Evolutionary conservation across 345 rosid genomes (phyloP).

Genomic region (Combretum micranthum): DNA sequence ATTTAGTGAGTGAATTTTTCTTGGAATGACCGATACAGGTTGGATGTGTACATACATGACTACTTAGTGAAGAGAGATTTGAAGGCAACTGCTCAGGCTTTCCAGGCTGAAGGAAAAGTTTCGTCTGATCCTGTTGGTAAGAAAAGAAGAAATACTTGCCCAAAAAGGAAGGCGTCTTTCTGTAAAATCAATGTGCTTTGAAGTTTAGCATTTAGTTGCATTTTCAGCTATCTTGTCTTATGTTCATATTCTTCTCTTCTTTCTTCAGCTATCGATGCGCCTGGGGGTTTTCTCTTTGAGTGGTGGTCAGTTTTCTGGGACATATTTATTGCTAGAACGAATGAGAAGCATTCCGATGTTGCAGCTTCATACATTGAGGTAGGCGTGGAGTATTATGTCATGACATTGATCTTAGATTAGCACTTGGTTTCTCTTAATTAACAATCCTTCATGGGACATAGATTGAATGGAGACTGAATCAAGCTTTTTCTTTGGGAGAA

Average conservation of each 20-base stretch:
- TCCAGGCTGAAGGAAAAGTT: slow-evolving; percentile 95
- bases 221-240: neutral
- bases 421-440: too few relatives aligned
- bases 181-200: neutral
- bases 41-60: slow-evolving; percentile 97
- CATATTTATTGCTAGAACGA: slow-evolving; percentile 96
- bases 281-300: slow-evolving; percentile 97
- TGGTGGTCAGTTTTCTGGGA: slow-evolving; percentile 99
- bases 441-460: too few relatives aligned
- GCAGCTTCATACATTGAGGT: slow-evolving; percentile 99
- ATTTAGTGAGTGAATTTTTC: neutral
- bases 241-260: neutral
- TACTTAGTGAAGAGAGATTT: slow-evolving; percentile 90
- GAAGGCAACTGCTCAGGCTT: slow-evolving; percentile 96
- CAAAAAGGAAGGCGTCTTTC: neutral
- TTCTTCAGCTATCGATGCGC: slow-evolving; percentile 88
- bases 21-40: slow-evolving; percentile 35
- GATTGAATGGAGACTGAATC: too few relatives aligned
- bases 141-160: slow-evolving; percentile 6
- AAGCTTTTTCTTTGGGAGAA: too few relatives aligned
- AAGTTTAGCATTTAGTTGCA: neutral
- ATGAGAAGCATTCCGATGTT: slow-evolving; percentile 97
- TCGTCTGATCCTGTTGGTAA: slow-evolving; percentile 97
- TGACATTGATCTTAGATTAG: neutral
- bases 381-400: slow-evolving; percentile 4